These are phyloP conservation scores for Ceratobasidium sp. DNA, from an alignment of 1,284 basidiomycete species.

Conservation along the genomic window DNA sequence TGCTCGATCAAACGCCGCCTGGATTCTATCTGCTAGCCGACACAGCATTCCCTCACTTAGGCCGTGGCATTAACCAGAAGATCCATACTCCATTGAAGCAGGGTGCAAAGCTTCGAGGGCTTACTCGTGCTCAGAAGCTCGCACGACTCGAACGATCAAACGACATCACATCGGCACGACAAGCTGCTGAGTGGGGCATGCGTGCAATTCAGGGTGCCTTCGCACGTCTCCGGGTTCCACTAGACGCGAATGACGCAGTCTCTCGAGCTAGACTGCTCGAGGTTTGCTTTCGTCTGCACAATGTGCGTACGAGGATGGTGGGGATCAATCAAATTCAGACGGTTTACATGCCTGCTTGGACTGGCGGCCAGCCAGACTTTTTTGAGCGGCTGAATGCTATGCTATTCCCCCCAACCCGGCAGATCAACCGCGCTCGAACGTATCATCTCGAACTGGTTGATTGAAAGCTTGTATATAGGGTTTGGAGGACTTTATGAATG, in stretches of 20 bases:
- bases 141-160: constrained; percentile 51
- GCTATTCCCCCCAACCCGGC: background rate
- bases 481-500: background rate
- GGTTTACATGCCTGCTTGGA: constrained; percentile 52
- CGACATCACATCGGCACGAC: constrained; percentile 56
- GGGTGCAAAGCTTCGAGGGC: constrained; percentile 51
- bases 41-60: constrained; percentile 59
- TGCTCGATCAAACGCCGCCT: constrained; percentile 53
- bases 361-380: background rate
- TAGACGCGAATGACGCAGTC: constrained; percentile 52
- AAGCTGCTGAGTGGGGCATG: constrained; percentile 63
- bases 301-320: constrained; percentile 53
- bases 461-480: background rate
- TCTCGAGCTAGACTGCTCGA: constrained; percentile 53
- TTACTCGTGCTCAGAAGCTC: constrained; percentile 47
- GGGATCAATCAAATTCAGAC: constrained; percentile 57
- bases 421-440: background rate
- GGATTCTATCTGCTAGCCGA: constrained; percentile 60
- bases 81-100: constrained; percentile 59
- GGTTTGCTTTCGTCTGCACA: constrained; percentile 51
- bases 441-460: background rate
- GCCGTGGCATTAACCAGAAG: constrained; percentile 50
- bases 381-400: background rate
- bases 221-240: constrained; percentile 56
- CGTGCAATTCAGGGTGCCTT: constrained; percentile 58